Evolutionary conservation across 2,329 filamentous ascomycete genomes (phyloP).

Genomic region (Sclerotinia minor): DNA sequence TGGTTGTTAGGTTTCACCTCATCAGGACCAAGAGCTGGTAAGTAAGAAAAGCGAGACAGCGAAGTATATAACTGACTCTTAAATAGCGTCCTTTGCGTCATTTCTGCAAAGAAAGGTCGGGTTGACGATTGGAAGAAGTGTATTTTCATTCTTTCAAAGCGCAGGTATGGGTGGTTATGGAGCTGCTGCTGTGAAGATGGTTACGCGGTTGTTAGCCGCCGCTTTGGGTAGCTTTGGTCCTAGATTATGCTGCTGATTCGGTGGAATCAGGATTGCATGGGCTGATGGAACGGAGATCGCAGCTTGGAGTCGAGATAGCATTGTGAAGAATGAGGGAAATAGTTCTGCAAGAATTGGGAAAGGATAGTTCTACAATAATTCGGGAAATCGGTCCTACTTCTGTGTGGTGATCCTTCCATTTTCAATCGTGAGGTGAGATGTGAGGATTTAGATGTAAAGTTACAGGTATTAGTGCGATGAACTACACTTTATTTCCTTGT

Average conservation of each 20-base stretch:
- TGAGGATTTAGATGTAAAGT: neutral
- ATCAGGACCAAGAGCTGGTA: neutral
- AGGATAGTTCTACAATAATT: neutral
- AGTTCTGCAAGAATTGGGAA: neutral
- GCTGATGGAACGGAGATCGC: neutral
- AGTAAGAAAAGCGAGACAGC: neutral
- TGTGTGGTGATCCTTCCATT: neutral
- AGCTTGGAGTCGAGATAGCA: neutral
- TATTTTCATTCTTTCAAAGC: neutral
- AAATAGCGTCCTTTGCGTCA: neutral
- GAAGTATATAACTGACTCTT: neutral
- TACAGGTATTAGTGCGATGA: neutral
- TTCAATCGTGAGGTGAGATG: neutral
- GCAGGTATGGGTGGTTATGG: neutral
- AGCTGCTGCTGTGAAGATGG: neutral
- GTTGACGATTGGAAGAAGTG: neutral
- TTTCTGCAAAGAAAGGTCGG: neutral
- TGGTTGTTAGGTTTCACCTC: constrained; percentile 6
- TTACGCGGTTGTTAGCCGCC: neutral
- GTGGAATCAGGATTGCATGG: neutral
- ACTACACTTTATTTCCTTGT: neutral
- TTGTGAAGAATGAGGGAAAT: neutral
- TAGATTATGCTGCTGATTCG: neutral
- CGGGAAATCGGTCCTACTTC: neutral
- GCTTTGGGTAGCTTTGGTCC: too few relatives aligned